Conservation (phyloP, 2,329 filamentous ascomycete genomes). For the Alternaria incomplexa region DNA sequence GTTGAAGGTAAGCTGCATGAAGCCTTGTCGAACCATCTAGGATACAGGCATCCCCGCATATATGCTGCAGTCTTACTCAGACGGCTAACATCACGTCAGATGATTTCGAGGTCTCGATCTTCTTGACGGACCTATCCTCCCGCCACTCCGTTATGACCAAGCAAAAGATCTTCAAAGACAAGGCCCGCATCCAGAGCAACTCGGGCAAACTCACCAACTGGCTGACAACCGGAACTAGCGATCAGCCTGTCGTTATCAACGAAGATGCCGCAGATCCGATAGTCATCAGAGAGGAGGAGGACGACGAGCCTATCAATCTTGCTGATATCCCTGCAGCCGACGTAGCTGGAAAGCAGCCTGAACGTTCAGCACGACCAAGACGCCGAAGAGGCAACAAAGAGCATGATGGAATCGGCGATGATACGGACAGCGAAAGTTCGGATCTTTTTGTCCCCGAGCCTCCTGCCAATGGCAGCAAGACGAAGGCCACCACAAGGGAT, state of each 20-base stretch:
- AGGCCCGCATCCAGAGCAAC: conserved; percentile 54
- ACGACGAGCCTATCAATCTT: conserved; percentile 59
- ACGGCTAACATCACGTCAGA: conserved; percentile 60
- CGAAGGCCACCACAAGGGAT: conserved; percentile 12
- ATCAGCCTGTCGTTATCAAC: conserved; percentile 51
- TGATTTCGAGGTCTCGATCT: conserved; percentile 94
- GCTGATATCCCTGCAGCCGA: conserved; percentile 62
- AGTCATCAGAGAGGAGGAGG: conserved; percentile 63
- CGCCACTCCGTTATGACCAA: conserved; percentile 87
- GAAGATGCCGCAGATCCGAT: conserved; percentile 54
- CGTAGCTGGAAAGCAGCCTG: conserved; percentile 12
- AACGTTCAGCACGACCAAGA: conserved; percentile 21
- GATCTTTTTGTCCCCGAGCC: conserved; percentile 34
- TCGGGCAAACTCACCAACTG: conserved; percentile 56
- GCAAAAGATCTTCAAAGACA: conserved; percentile 71
- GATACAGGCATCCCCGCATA: neutral
- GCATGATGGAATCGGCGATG: conserved; percentile 23
- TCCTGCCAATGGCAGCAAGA: conserved; percentile 25
- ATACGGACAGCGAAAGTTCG: conserved; percentile 42
- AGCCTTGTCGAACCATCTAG: neutral
- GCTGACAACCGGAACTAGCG: conserved; percentile 49
- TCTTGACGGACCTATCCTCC: conserved; percentile 83
- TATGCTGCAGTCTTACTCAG: conserved; percentile 14
- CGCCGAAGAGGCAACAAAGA: conserved; percentile 13
- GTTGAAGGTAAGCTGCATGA: conserved; percentile 67